Evolutionary conservation across 257 asterid species (phyloP).

Genomic region (Solanum dulcamara): DNA sequence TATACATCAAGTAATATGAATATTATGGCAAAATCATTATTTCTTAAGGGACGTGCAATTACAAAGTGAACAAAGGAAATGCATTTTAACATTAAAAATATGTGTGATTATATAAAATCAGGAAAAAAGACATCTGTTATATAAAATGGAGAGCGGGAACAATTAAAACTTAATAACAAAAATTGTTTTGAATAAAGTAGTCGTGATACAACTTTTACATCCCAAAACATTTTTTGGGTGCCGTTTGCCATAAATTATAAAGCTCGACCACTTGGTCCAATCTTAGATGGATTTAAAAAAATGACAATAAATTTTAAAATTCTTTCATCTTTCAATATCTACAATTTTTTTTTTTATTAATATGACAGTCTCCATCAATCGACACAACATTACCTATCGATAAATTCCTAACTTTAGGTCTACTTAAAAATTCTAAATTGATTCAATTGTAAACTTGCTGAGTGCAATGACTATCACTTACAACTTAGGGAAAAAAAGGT

Average conservation of each 20-base stretch:
- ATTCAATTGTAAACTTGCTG: not conserved
- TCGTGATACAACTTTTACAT: not conserved
- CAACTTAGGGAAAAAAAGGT: not conserved
- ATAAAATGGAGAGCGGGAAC: too few relatives aligned
- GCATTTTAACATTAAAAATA: not conserved
- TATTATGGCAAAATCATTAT: too few relatives aligned
- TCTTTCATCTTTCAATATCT: not conserved
- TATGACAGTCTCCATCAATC: too few relatives aligned
- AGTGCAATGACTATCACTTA: not conserved
- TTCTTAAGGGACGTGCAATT: too few relatives aligned
- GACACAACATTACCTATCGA: not conserved
- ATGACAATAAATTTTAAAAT: not conserved
- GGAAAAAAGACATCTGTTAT: too few relatives aligned
- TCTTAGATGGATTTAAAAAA: not conserved
- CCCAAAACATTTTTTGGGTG: not conserved
- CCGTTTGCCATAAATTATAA: not conserved
- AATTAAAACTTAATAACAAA: too few relatives aligned
- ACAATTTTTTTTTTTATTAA: not conserved
- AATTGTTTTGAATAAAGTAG: not conserved
- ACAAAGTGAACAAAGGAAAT: too few relatives aligned
- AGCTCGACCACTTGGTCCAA: not conserved
- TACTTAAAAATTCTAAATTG: not conserved
- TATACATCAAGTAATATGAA: too few relatives aligned
- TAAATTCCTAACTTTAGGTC: not conserved
- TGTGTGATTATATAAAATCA: not conserved